Conservation (phyloP, 352 stramenopile genomes). For the Aphanomyces euteiches region DNA sequence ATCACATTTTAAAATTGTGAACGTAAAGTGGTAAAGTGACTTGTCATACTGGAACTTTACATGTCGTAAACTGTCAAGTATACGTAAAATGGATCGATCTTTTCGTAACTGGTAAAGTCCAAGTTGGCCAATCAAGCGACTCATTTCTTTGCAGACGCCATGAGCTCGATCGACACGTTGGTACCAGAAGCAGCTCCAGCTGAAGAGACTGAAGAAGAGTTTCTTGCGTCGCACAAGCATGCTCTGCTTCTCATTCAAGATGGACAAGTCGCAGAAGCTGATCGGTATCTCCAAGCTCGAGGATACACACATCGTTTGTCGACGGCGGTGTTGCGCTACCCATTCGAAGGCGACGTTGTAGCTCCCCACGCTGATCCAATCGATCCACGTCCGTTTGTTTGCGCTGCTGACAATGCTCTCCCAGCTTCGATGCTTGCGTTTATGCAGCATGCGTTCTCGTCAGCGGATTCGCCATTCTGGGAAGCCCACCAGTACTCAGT, state of each 20-base stretch:
- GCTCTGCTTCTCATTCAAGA: slow-evolving; percentile 25
- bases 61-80: no score
- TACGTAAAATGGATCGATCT: no score
- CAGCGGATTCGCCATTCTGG: slow-evolving; percentile 46
- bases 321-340: slow-evolving; percentile 12
- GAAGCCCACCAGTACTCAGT: slow-evolving; percentile 49
- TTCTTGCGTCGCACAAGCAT: slow-evolving; percentile 25
- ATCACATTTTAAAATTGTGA: no score
- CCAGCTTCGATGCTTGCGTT: slow-evolving; percentile 31
- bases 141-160: not conserved
- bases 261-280: slow-evolving; percentile 8
- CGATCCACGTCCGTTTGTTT: slow-evolving; percentile 14
- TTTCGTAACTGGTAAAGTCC: no score
- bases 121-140: not conserved
- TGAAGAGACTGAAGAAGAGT: slow-evolving; percentile 21
- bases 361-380: not conserved
- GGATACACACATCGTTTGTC: slow-evolving; percentile 27
- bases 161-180: not conserved
- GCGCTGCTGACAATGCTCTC: slow-evolving; percentile 32
- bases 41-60: no score
- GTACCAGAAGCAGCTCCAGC: not conserved
- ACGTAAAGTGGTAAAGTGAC: no score
- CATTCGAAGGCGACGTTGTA: not conserved
- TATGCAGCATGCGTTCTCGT: slow-evolving; percentile 37
- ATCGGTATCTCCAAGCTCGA: not conserved